Evolutionary conservation across 495 filamentous ascomycete species (phyloP).

Genomic region (Penicillium roqueforti): DNA sequence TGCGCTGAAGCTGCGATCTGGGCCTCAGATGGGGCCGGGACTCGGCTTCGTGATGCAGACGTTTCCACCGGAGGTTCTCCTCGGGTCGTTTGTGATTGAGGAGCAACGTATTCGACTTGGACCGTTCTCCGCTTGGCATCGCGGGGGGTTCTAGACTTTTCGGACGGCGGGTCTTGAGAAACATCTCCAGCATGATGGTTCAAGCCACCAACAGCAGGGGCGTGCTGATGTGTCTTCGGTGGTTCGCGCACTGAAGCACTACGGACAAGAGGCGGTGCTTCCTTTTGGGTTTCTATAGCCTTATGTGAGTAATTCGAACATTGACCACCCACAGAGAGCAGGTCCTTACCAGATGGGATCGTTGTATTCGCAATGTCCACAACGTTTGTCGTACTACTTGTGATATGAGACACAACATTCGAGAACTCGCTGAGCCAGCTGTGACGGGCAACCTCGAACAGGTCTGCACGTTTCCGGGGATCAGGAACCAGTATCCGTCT

Average conservation of each 20-base stretch:
- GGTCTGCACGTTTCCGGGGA: constrained; percentile 86
- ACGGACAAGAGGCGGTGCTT: constrained; percentile 65
- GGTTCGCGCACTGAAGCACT: constrained; percentile 92
- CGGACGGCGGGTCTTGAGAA: constrained; percentile 60
- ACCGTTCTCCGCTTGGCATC: constrained; percentile 93
- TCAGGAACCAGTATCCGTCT: constrained; percentile 95
- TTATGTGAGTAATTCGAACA: background rate
- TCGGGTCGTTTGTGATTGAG: constrained; percentile 71
- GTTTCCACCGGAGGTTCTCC: constrained; percentile 46
- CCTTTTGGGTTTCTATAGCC: constrained; percentile 44
- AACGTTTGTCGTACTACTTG: constrained; percentile 85
- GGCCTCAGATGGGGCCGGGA: constrained; percentile 15
- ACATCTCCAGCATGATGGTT: constrained; percentile 71
- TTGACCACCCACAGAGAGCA: background rate
- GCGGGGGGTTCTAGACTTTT: constrained; percentile 59
- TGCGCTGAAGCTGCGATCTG: constrained; percentile 7
- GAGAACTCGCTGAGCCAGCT: constrained; percentile 98
- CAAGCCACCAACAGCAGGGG: constrained; percentile 61
- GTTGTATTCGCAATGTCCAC: constrained; percentile 82
- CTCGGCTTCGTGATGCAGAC: constrained; percentile 17
- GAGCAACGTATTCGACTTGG: constrained; percentile 96
- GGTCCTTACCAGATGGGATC: constrained; percentile 56
- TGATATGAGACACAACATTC: constrained; percentile 92
- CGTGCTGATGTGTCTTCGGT: constrained; percentile 60
- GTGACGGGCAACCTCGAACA: constrained; percentile 96